Conservation (phyloP, 129 eudicot species). For the Pseudognaphalium luteoalbum region DNA sequence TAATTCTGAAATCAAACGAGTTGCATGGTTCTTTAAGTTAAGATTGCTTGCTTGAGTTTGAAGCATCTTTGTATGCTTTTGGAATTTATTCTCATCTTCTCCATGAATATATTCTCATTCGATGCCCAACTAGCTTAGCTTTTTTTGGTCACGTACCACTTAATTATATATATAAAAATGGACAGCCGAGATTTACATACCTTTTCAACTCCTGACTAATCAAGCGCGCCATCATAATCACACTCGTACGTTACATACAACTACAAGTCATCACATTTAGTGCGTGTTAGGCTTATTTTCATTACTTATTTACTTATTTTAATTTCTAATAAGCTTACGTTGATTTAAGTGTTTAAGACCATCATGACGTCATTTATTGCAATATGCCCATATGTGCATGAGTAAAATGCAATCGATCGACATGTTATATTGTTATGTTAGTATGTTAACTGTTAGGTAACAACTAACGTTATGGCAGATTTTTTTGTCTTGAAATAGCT, state of each 20-base stretch:
- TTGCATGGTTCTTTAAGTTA: constrained; percentile 18
- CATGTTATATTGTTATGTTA: too few relatives aligned
- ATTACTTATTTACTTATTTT: too few relatives aligned
- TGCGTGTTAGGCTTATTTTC: too few relatives aligned
- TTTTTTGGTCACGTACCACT: constrained; percentile 31
- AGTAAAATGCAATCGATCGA: too few relatives aligned
- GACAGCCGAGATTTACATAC: constrained; percentile 25
- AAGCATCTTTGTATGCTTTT: constrained; percentile 69
- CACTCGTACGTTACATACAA: not conserved
- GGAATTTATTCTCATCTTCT: constrained; percentile 61
- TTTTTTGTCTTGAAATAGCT: too few relatives aligned
- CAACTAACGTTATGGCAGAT: too few relatives aligned
- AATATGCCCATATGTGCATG: too few relatives aligned
- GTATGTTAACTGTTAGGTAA: too few relatives aligned
- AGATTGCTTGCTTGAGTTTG: constrained; percentile 66
- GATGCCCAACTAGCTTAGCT: constrained; percentile 29
- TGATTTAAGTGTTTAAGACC: too few relatives aligned
- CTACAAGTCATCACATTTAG: not conserved
- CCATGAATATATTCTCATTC: constrained; percentile 69
- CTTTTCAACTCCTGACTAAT: constrained; percentile 27
- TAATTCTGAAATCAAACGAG: constrained; percentile 20
- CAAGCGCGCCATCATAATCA: constrained; percentile 10
- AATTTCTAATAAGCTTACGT: too few relatives aligned
- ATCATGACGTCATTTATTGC: too few relatives aligned
- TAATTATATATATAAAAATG: not conserved